Evolutionary conservation across 23 red algal genomes (phyloP).

Genomic region (Gracilaria caudata): DNA sequence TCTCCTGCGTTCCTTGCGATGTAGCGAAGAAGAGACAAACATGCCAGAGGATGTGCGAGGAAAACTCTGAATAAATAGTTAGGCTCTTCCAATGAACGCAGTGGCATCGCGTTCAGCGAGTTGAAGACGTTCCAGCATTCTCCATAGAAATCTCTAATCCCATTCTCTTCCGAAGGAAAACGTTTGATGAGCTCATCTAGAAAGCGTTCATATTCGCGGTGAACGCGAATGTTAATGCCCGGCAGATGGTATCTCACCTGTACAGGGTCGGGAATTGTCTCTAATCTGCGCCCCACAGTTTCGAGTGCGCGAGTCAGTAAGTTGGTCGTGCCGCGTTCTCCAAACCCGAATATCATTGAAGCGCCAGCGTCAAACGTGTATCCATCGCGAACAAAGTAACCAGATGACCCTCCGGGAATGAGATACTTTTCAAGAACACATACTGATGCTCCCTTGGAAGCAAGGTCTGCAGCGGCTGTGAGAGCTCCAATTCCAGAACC

Average conservation of each 20-base stretch:
- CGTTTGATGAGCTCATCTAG: constrained; percentile 72
- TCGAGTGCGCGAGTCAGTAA: constrained; percentile 83
- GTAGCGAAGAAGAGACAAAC: constrained; percentile 83
- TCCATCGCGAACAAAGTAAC: constrained; percentile 72
- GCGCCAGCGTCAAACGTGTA: constrained; percentile 95
- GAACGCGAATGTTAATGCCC: constrained; percentile 79
- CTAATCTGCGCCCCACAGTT: constrained; percentile 52
- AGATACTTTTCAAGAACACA: constrained; percentile 88
- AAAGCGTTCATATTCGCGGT: constrained; percentile 84
- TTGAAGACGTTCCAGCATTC: constrained; percentile 90
- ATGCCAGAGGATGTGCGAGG: constrained; percentile 75
- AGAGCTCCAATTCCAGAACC: constrained; percentile 96
- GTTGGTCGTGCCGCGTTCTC: constrained; percentile 84
- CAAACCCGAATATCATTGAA: constrained; percentile 98
- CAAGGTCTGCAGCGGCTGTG: constrained; percentile 85
- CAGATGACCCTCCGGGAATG: constrained; percentile 89
- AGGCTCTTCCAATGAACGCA: constrained; percentile 91
- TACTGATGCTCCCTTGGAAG: constrained; percentile 78
- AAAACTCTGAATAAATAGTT: constrained; percentile 85
- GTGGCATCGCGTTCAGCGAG: constrained; percentile 81
- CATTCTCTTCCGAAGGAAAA: constrained; percentile 79
- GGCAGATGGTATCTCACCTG: constrained; percentile 92
- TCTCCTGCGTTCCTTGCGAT: constrained; percentile 82
- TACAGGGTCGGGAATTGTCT: constrained; percentile 90
- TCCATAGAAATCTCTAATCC: constrained; percentile 85